Evolutionary conservation across 305 asterid genomes (phyloP), one percentile per base, ranked within the genome.

Genomic region (Ajuga reptans): DNA sequence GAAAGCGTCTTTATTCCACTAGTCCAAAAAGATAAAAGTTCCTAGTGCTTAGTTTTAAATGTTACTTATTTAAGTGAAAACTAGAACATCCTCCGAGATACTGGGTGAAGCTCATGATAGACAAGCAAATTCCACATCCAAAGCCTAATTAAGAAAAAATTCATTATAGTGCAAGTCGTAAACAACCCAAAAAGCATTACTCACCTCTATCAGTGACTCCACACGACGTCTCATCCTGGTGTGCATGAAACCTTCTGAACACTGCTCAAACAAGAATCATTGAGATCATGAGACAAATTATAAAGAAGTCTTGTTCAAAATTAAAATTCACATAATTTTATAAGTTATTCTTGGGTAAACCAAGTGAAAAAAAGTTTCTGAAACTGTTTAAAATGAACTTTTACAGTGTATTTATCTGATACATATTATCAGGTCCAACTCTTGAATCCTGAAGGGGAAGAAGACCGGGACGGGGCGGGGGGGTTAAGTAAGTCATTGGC

Each of bases 171-270:
- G 11, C 12, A 18, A 34, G n/a, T 8, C 10, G 29, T 41, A n/a
- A 27, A 36, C 73, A 34, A 66, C 51, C 67, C 65, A 49, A 77
- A 51, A 39, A 37, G 39, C 54, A 64, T 4, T 17, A 57, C 75
- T 63, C 72, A 88, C 98, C 92, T 85, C 86, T 84, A 92, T 92
- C 71, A 90, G 74, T 56, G 98, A 85, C 73, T 92, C 98, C 65
- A 92, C 98, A 59, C 96, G 91, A 31, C 97, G 93, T 79, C 98
- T 85, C 98, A 92, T 90, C 75, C 98, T 85, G 56, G 98, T 92
- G 74, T 92, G 98, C 97, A 90, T 90, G 87, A 92, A 92, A 75
- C 93, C 95, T 80, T 90, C 96, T 15, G 98, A 90, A 61, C 95
- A 84, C 98, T 92, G 93, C 64, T 69, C 49, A 74, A 59, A 75